Evolutionary conservation across 768 basidiomycete genomes (phyloP), one percentile per base, ranked within the genome.

Genomic region (Phylloporus sp.): DNA sequence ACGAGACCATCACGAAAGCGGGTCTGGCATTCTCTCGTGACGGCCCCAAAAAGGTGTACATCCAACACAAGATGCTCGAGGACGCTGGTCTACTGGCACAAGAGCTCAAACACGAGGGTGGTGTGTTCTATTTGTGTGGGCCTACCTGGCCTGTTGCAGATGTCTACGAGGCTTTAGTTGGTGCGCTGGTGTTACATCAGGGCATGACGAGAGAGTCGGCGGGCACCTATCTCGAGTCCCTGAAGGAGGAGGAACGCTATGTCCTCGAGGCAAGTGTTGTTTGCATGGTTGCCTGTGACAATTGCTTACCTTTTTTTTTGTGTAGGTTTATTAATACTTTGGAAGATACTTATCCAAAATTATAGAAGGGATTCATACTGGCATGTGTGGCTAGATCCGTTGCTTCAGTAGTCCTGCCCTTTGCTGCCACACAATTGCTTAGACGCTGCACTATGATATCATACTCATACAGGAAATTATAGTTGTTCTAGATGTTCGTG

Each of bases 131-230:
- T 71, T 77, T 99, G 40, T 97, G 97, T 68, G 95, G 95, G 24
- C 97, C 95, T 32, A 98, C 95, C 24, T 97, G 95, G 95, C 97
- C 97, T n/a, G 95, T 98, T 20, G 94, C 97, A 2, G 97, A 98
- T 63, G 93, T 99, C 6, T 95, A 90, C 62, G 88, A 95, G 70
- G 91, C 97, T 0, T 76, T 99, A 44, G 86, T 95, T 20, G 82
- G 82, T 18, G 88, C 92, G 3, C 73, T 97, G 55, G 79, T 79
- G 24, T 82, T 84, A 65, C 84, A 85, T 62, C 83, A 85, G 54
- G 84, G 84, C 15, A 74, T 81, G 65, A 78, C 82, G 12, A 72
- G 76, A 40, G 76, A 80, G 49, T 67, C 75, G 32, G 97, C 95
- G 3, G 90, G 86, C 34, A 80, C 80, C 47, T 93, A 85, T 68